Evolutionary conservation across 2,329 filamentous ascomycete genomes (phyloP).

Genomic region (Parasarocladium wereldwijsianum): DNA sequence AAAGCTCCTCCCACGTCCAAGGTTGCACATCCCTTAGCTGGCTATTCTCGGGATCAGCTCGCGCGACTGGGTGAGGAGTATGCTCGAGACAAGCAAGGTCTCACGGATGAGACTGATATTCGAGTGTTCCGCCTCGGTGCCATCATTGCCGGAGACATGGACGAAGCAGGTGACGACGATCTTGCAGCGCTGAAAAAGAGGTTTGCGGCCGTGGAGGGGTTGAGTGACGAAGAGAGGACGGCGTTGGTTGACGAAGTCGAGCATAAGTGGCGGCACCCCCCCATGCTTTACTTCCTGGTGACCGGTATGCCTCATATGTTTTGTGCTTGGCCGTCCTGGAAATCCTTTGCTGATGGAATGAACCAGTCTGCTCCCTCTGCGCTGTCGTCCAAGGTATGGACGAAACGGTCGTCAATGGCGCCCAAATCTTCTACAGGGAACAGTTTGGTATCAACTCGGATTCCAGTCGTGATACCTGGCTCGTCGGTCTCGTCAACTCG

Average conservation of each 20-base stretch:
- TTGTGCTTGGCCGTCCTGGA: too few relatives aligned
- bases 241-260: constrained; percentile 45
- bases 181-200: constrained; percentile 11
- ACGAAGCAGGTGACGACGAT: constrained; percentile 12
- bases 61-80: constrained; percentile 42
- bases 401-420: constrained; percentile 55
- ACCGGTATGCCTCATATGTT: constrained; percentile 21
- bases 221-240: constrained; percentile 42
- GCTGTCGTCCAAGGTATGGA: constrained; percentile 60
- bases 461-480: constrained; percentile 35
- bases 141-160: constrained; percentile 37
- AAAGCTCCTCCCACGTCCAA: too few relatives aligned
- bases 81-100: constrained; percentile 33
- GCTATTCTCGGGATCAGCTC: constrained; percentile 29
- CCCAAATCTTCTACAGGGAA: constrained; percentile 47
- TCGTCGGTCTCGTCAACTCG: constrained; percentile 46
- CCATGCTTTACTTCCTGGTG: constrained; percentile 50
- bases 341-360: neutral
- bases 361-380: constrained; percentile 43
- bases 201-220: constrained; percentile 32
- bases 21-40: constrained; percentile 21
- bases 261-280: constrained; percentile 56
- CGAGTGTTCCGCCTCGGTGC: constrained; percentile 45
- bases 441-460: constrained; percentile 45
- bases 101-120: constrained; percentile 39